Evolutionary conservation across 1,284 basidiomycete species (phyloP).

Genomic region (Termitomyces sp.): DNA sequence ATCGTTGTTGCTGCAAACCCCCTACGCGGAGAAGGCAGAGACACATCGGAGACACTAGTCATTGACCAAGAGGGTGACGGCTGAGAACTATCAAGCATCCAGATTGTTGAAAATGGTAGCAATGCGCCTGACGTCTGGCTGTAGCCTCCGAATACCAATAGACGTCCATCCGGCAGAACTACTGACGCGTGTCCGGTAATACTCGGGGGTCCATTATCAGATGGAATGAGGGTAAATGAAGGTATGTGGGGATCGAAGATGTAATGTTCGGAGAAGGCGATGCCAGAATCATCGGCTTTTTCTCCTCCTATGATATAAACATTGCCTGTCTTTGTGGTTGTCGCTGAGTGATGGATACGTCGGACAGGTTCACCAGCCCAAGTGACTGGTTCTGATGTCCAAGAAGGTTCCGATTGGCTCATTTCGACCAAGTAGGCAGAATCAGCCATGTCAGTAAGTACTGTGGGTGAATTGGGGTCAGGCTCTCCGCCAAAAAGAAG

Average conservation of each 20-base stretch:
- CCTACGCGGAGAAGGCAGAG: constrained; percentile 57
- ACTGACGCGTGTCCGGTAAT: constrained; percentile 70
- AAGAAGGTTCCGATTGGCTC: constrained; percentile 34
- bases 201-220: constrained; percentile 54
- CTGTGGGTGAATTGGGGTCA: constrained; percentile 50
- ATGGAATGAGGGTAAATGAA: constrained; percentile 53
- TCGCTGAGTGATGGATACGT: constrained; percentile 67
- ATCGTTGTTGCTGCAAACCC: constrained; percentile 61
- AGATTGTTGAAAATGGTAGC: constrained; percentile 55
- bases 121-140: constrained; percentile 45
- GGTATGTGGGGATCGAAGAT: constrained; percentile 50
- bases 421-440: constrained; percentile 59
- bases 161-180: constrained; percentile 58
- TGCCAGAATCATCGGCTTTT: constrained; percentile 69
- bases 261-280: constrained; percentile 60
- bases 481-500: constrained; percentile 76
- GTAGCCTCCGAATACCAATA: constrained; percentile 77
- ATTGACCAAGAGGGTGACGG: constrained; percentile 47
- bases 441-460: constrained; percentile 51
- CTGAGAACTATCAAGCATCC: constrained; percentile 58
- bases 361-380: constrained; percentile 70
- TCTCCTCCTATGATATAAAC: constrained; percentile 74
- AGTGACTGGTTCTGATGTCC: constrained; percentile 42
- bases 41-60: constrained; percentile 33
- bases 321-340: constrained; percentile 40